Evolutionary conservation across 257 asterid species (phyloP), one percentile per base, ranked within the genome.

Genomic region (Osmanthus fragrans): DNA sequence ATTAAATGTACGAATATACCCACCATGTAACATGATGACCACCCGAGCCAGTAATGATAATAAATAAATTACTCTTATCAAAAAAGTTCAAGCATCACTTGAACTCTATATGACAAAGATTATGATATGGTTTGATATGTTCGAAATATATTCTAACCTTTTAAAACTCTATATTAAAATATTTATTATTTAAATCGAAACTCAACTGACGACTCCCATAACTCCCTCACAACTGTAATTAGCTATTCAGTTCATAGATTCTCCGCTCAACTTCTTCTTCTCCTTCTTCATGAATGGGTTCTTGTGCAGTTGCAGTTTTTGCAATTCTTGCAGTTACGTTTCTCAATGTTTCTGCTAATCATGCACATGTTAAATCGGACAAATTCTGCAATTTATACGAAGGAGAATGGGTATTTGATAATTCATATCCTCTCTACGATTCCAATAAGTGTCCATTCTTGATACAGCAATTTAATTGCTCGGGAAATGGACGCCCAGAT

Each of bases 331-430:
- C 68, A 25, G 68, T 63, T 25, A 63, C 68, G 12, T 21, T 27
- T 63, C 16, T 63, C 18, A 9, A 5, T 7, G 68, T 63, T 63
- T 63, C 68, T 63, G 34, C 68, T 21, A 11, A 21, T 10, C 32
- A 63, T 63, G 68, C 68, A 23, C 7, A 63, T 32, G 68, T 63
- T 21, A 3, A 15, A 47, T 77, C 3, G 83, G 72, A 7, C 56
- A 72, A 64, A 4, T 85, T 0, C 76, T 72, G 15, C 69, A 42
- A 87, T 77, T 23, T 86, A 21, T 89, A 81, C 49, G 5, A 83
- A 25, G 94, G 94, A 34, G 76, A 68, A 4, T 89, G 94, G 94
- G 87, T 89, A 72, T 27, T 47, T 40, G 94, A 89, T 73, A 19
- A 40, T 6, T 77, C 89, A 1, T 89, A 86, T 75, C 90, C 94